These are phyloP conservation scores for Alternaria ethzedia DNA, from an alignment of 2,329 filamentous ascomycete genomes.

Conservation along the genomic window DNA sequence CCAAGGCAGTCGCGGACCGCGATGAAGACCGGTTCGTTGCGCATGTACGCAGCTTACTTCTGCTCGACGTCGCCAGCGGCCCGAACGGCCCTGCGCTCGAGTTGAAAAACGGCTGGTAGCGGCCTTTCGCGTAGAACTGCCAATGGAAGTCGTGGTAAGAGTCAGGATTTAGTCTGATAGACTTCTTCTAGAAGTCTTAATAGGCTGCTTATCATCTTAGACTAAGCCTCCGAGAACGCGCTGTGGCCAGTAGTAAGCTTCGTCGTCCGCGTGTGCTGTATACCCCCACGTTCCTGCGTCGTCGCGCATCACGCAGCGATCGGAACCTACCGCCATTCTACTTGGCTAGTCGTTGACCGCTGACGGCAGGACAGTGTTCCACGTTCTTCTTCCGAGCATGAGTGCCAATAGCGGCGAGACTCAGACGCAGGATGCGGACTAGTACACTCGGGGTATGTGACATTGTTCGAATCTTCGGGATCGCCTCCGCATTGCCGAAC, in stretches of 20 bases:
- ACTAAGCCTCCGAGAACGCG: background rate
- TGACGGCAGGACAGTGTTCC: background rate
- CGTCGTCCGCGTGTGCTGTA: background rate
- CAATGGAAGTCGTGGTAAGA: background rate
- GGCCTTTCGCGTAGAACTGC: background rate
- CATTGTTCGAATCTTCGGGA: conserved; percentile 13
- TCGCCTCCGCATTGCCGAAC: conserved; percentile 20
- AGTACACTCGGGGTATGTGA: conserved; percentile 3
- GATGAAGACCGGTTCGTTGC: background rate
- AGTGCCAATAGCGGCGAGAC: conserved; percentile 3
- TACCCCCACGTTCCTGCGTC: conserved; percentile 6
- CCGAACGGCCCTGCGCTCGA: conserved; percentile 2
- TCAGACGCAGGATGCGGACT: background rate
- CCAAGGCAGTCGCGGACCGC: conserved; percentile 8
- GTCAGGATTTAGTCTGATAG: background rate
- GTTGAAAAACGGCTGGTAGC: conserved; percentile 1
- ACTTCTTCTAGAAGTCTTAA: background rate
- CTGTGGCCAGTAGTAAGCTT: conserved; percentile 1
- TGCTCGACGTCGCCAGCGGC: conserved; percentile 1
- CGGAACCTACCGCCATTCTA: background rate
- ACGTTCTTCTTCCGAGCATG: background rate
- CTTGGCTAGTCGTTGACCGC: conserved; percentile 1
- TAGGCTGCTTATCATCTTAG: conserved; percentile 3
- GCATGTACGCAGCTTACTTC: conserved; percentile 1
- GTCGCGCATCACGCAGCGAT: background rate